phyloP scores from a whole-genome alignment of 176 grass and related monocot species.

The Secale cereale region DNA sequence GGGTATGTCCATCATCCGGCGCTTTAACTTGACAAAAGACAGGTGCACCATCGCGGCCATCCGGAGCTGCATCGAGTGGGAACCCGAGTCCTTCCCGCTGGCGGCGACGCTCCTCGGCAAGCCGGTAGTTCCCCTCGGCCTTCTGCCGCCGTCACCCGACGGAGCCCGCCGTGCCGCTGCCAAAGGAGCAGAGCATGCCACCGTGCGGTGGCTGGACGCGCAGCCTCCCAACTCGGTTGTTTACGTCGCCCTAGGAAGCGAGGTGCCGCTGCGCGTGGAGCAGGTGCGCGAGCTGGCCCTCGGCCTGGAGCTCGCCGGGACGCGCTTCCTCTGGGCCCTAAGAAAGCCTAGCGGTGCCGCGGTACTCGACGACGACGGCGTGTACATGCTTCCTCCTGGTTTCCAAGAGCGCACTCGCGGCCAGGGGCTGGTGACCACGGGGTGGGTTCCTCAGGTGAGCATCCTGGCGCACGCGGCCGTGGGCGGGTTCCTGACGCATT shows the following conservation, averaged over 20 bases:
- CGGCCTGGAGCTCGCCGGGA: slow-evolving; percentile 2
- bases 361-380: neutral
- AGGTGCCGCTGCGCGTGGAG: neutral
- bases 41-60: neutral
- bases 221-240: neutral
- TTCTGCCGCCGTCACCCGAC: neutral
- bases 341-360: neutral
- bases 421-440: neutral
- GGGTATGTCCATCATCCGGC: neutral
- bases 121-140: neutral
- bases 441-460: neutral
- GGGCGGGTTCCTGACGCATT: neutral
- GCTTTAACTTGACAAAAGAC: neutral
- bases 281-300: neutral
- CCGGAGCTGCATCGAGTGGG: neutral
- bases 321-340: neutral
- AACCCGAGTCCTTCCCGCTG: neutral
- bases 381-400: neutral
- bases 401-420: neutral
- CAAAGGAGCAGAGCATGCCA: neutral
- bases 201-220: neutral
- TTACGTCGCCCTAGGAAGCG: neutral
- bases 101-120: neutral
- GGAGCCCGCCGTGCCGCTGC: neutral
- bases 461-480: neutral